phyloP scores from a whole-genome alignment of 169 alveolate species.

The Plasmodium adleri region DNA sequence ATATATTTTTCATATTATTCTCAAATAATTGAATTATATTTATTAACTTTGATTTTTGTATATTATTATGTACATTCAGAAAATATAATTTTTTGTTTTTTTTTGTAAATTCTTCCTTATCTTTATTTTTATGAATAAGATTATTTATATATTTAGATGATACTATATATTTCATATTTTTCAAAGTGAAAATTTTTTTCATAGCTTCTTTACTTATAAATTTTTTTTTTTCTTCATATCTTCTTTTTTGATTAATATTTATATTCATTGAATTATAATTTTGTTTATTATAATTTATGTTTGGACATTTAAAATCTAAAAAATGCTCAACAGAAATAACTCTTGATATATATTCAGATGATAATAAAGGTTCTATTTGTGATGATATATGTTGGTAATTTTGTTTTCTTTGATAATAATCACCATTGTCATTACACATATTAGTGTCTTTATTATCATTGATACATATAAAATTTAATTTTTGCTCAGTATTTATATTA shows the following conservation, averaged over 20 bases:
- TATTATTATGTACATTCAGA: slow-evolving; percentile 22
- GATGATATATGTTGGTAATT: too few relatives aligned
- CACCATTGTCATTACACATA: too few relatives aligned
- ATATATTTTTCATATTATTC: slow-evolving; percentile 4
- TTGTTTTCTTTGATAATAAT: too few relatives aligned
- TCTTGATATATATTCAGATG: too few relatives aligned
- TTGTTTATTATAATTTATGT: too few relatives aligned
- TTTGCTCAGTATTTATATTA: too few relatives aligned
- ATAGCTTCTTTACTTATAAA: not conserved
- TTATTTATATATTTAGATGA: slow-evolving; percentile 5
- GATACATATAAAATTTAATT: too few relatives aligned
- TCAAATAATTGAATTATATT: slow-evolving; percentile 16
- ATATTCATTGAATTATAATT: not conserved
- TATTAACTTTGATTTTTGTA: slow-evolving; percentile 6
- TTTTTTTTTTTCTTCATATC: not conserved
- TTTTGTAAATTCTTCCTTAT: slow-evolving; percentile 12
- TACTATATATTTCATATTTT: slow-evolving; percentile 35
- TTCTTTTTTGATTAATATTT: not conserved
- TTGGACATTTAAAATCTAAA: too few relatives aligned
- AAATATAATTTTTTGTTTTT: not conserved
- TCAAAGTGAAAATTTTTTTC: slow-evolving; percentile 27
- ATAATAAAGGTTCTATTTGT: too few relatives aligned
- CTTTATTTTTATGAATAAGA: slow-evolving; percentile 16
- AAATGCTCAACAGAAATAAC: too few relatives aligned
- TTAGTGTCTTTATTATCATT: too few relatives aligned